Percentiles rank a stretch among this genome's conserved stretches.
Conservation (phyloP, 441 rosid species). For the Kokia cookei region DNA sequence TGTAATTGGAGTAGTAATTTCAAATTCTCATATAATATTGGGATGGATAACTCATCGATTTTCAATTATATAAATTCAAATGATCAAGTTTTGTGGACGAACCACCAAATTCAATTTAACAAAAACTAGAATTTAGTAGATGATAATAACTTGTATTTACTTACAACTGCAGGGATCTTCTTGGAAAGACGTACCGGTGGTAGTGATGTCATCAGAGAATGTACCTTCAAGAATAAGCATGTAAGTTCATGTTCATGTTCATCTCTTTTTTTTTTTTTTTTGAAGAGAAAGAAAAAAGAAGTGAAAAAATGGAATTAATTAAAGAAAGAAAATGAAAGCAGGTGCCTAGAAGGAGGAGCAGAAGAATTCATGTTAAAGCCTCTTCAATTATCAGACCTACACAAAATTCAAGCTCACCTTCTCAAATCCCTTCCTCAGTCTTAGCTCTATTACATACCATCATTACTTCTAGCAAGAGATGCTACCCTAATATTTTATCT, state of each 20-base stretch:
- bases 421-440: slow-evolving; percentile 20
- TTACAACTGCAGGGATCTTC: slow-evolving; percentile 28
- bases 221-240: slow-evolving; percentile 36
- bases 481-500: slow-evolving; percentile 3
- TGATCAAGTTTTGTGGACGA: too few species aligned
- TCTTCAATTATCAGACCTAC: slow-evolving; percentile 25
- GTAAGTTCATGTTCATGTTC: slow-evolving; percentile 3
- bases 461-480: slow-evolving; percentile 21
- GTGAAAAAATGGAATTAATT: neutral
- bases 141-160: neutral
- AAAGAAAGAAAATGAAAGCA: neutral
- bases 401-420: slow-evolving; percentile 29
- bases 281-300: neutral
- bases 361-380: slow-evolving; percentile 40
- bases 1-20: neutral
- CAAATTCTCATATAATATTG: too few species aligned
- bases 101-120: too few species aligned
- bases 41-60: too few species aligned
- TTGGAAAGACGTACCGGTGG: slow-evolving; percentile 41
- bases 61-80: too few species aligned
- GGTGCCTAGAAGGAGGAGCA: slow-evolving; percentile 44
- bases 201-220: slow-evolving; percentile 44
- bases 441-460: neutral
- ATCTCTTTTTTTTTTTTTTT: neutral
- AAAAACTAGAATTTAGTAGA: neutral